These are phyloP conservation scores for Arxiozyma slooffiae DNA, from an alignment of 1,139 yeast genomes.

Conservation along the genomic window DNA sequence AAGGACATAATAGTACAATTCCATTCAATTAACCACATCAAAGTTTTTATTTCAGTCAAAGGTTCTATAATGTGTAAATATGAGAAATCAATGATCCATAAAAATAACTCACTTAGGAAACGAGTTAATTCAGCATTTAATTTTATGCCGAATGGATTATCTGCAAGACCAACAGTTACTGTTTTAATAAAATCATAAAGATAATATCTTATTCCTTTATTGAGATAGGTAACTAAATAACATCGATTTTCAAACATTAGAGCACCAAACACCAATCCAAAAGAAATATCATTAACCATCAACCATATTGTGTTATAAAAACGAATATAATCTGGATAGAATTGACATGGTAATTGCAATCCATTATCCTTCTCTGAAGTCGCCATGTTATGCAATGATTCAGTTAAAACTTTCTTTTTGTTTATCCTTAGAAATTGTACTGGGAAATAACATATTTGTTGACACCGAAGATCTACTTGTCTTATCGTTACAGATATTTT, in stretches of 20 bases:
- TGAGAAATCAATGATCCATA: conserved; percentile 81
- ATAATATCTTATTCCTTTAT: conserved; percentile 11
- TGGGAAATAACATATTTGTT: conserved; percentile 74
- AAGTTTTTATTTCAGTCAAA: conserved; percentile 17
- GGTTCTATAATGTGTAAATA: conserved; percentile 30
- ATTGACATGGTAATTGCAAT: conserved; percentile 24
- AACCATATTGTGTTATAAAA: conserved; percentile 87
- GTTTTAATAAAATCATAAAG: conserved; percentile 35
- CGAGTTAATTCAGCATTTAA: conserved; percentile 77
- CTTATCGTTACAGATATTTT: conserved; percentile 56
- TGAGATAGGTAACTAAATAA: conserved; percentile 18
- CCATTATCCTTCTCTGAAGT: conserved; percentile 7
- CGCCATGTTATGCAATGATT: conserved; percentile 31
- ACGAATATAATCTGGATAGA: conserved; percentile 68
- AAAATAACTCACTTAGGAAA: conserved; percentile 75
- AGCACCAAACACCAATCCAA: conserved; percentile 58
- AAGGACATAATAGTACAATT: conserved; percentile 38
- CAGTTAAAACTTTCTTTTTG: conserved; percentile 27
- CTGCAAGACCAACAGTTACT: conserved; percentile 66
- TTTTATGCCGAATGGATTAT: conserved; percentile 91
- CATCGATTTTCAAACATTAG: conserved; percentile 40
- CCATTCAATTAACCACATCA: conserved; percentile 30
- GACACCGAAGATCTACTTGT: conserved; percentile 69
- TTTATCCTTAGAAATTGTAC: conserved; percentile 58
- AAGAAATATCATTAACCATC: conserved; percentile 65